Evolutionary conservation across 2,329 filamentous ascomycete species (phyloP).

Genomic region (Botrytis porri): DNA sequence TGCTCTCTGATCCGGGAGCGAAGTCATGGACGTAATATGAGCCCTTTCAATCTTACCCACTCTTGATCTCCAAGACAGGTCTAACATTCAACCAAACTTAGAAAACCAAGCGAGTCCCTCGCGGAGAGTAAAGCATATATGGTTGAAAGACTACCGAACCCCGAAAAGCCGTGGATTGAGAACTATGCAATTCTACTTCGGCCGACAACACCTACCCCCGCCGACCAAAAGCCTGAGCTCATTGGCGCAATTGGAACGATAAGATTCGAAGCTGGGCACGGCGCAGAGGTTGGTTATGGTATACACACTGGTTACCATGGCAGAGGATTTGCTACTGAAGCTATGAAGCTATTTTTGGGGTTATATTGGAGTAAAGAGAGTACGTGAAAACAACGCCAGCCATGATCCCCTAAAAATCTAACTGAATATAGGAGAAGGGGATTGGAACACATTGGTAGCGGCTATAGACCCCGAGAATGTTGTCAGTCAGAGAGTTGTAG

Average conservation of each 20-base stretch:
- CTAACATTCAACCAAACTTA: neutral
- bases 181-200: slow-evolving; percentile 30
- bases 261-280: slow-evolving; percentile 22
- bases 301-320: slow-evolving; percentile 23
- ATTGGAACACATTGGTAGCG: slow-evolving; percentile 19
- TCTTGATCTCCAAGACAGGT: neutral
- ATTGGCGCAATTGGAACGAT: slow-evolving; percentile 25
- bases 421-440: slow-evolving; percentile 9
- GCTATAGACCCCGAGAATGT: slow-evolving; percentile 28
- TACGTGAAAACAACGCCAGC: neutral
- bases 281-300: slow-evolving; percentile 27
- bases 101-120: slow-evolving; percentile 7
- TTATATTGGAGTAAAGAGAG: slow-evolving; percentile 17
- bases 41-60: too few species aligned
- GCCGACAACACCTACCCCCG: neutral
- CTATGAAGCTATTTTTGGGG: slow-evolving; percentile 23
- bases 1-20: slow-evolving; percentile 20
- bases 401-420: neutral
- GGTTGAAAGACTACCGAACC: slow-evolving; percentile 9
- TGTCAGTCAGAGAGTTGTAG: slow-evolving; percentile 27
- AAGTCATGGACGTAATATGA: slow-evolving; percentile 25
- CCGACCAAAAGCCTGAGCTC: slow-evolving; percentile 18
- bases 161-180: slow-evolving; percentile 25
- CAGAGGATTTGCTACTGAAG: slow-evolving; percentile 28
- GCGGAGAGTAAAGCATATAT: slow-evolving; percentile 20